Conservation (phyloP, 1,284 basidiomycete genomes). For the Naganishia sp. region DNA sequence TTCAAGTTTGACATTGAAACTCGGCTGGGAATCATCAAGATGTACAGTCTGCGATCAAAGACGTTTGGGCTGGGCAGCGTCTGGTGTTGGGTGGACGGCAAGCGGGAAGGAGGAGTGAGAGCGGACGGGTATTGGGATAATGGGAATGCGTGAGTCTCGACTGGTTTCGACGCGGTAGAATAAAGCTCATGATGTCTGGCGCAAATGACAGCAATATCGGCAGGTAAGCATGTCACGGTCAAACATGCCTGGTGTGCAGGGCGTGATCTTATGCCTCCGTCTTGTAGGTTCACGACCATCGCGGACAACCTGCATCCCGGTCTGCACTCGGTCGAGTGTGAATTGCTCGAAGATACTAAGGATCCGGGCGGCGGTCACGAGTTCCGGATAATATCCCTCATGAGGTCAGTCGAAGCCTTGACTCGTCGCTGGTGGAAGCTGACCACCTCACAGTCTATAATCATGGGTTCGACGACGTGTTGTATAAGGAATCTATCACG, state of each 20-base stretch:
- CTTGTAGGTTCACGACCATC: constrained; percentile 32
- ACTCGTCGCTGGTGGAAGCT: neutral
- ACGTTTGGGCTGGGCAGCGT: constrained; percentile 49
- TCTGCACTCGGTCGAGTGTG: constrained; percentile 30
- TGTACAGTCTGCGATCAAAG: constrained; percentile 48
- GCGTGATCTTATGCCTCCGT: neutral
- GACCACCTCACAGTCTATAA: constrained; percentile 1
- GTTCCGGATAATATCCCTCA: constrained; percentile 35
- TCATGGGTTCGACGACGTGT: neutral
- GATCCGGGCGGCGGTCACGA: constrained; percentile 33
- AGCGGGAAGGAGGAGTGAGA: constrained; percentile 37
- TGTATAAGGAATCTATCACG: constrained; percentile 9
- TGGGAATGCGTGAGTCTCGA: constrained; percentile 41
- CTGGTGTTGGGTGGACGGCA: constrained; percentile 50
- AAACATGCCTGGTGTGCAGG: neutral
- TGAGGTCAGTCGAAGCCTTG: constrained; percentile 28
- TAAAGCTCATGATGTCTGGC: neutral
- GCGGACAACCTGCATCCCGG: constrained; percentile 26
- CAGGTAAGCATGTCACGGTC: constrained; percentile 7
- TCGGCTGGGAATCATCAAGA: constrained; percentile 47
- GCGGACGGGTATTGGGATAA: constrained; percentile 49
- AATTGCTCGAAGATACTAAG: constrained; percentile 33
- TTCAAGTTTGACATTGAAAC: constrained; percentile 48
- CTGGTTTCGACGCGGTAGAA: neutral
- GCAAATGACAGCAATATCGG: constrained; percentile 31